Base-by-base conservation (phyloP, 306 rosid genomes). In the Ammopiptanthus mongolicus region DNA sequence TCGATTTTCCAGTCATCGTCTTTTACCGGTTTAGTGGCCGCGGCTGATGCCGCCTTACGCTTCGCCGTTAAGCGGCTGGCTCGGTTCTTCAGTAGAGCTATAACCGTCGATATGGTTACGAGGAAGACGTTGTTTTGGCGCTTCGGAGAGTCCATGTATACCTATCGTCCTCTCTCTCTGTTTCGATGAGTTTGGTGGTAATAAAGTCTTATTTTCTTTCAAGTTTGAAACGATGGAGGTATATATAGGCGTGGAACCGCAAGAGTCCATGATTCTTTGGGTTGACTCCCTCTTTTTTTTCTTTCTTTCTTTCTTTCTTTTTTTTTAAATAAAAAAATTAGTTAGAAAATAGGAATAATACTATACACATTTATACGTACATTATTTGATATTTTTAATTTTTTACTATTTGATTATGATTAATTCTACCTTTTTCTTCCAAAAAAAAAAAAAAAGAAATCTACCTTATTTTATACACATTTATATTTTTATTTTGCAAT, bases 1-100 rank as follows among this genome's bases (percentile, higher is more conserved):
- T 83, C 79, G 39, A 56, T 8, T 55, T 3, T 82, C 42, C 56
- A 22, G 14, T 74, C 69, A 4, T 51, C 80, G 15, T 72, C 56
- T 18, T 53, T 71, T 8, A 42, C 29, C 28, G n/a, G 22, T 4
- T 8, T 34, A 5, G 67, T 55, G 59, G 66, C 28, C 62, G 66
- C 28, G 58, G n/a, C n/a, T n/a, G n/a, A n/a, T n/a, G 81, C 0
- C 14, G 17, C 21, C 71, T 78, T 86, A 6, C 75, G 76, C 84
- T 80, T 88, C 50, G 51, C 73, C 9, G 77, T 36, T 10, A 86
- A 25, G 12, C 88, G 84, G 41, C 12, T 46, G 23, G 91, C 86
- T 58, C 78, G 79, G 72, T 68, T 80, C 2, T 85, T 47, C 3
- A 87, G 66, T 8, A 84, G 71, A 71, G 79, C 58, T n/a, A 84